A percentile compares a stretch with the other conserved stretches of the same genome.
These are phyloP conservation scores for Agaricus bisporus DNA, from an alignment of 768 basidiomycete species.

Conservation along the genomic window DNA sequence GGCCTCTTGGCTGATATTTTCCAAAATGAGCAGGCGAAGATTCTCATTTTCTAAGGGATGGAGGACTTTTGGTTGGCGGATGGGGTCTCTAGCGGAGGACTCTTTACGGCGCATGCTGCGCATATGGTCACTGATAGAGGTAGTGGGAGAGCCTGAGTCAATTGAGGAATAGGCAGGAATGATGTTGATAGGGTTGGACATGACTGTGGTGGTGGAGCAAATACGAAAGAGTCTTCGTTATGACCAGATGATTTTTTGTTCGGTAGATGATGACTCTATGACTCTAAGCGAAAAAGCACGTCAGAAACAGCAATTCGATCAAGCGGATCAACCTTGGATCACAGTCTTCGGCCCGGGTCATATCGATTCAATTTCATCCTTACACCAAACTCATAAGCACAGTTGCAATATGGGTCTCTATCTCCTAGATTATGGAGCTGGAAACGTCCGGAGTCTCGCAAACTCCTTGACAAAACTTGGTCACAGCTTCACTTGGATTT, in stretches of 20 bases:
- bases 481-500: constrained; percentile 86
- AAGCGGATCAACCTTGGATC: neutral
- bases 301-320: constrained; percentile 6
- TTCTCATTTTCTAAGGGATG: constrained; percentile 81
- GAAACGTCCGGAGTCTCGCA: constrained; percentile 89
- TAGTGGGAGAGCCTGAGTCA: constrained; percentile 37
- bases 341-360: neutral
- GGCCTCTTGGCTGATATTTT: constrained; percentile 93
- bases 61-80: constrained; percentile 62
- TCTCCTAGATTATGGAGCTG: constrained; percentile 95
- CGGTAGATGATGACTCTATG: constrained; percentile 13
- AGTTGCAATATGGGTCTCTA: constrained; percentile 47
- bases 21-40: constrained; percentile 78
- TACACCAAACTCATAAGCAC: neutral
- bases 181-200: constrained; percentile 47
- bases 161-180: constrained; percentile 41
- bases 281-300: constrained; percentile 15
- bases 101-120: constrained; percentile 24
- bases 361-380: constrained; percentile 9
- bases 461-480: constrained; percentile 86
- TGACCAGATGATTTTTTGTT: neutral
- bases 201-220: constrained; percentile 18
- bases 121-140: constrained; percentile 42
- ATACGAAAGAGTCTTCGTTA: constrained; percentile 6
- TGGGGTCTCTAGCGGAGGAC: constrained; percentile 27